Conservation (phyloP, 2,329 filamentous ascomycete genomes). For the Annulohypoxylon truncatum region DNA sequence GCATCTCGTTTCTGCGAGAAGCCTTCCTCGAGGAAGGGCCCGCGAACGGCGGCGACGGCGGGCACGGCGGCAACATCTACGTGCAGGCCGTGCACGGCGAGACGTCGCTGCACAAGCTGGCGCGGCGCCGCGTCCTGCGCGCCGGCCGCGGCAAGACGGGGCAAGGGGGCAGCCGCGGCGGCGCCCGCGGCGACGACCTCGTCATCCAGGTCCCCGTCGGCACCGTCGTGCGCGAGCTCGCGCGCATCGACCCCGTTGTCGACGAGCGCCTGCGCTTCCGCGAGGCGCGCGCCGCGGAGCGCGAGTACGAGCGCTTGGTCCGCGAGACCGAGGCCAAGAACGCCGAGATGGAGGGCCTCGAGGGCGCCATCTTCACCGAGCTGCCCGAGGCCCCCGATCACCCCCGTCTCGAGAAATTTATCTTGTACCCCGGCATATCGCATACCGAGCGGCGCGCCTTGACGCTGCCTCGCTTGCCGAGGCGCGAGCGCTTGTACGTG, state of each 20-base stretch:
- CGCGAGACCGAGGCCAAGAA: conserved; percentile 52
- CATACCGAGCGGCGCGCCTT: conserved; percentile 73
- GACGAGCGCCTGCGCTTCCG: conserved; percentile 63
- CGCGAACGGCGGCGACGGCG: conserved; percentile 94
- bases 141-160: conserved; percentile 82
- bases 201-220: conserved; percentile 92
- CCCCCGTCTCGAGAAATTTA: conserved; percentile 76
- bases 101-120: conserved; percentile 92
- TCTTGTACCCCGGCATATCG: conserved; percentile 83
- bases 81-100: conserved; percentile 93
- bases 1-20: conserved; percentile 92
- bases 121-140: conserved; percentile 78
- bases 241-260: conserved; percentile 78
- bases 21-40: conserved; percentile 90
- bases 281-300: conserved; percentile 57
- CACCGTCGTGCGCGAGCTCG: conserved; percentile 87
- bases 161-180: conserved; percentile 77
- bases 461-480: conserved; percentile 63
- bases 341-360: conserved; percentile 51
- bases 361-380: conserved; percentile 45
- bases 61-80: conserved; percentile 90
- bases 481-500: conserved; percentile 65
- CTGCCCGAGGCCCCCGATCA: conserved; percentile 51
- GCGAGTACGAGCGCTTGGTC: conserved; percentile 45
- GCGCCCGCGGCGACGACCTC: conserved; percentile 85